Base-by-base conservation (phyloP, 768 basidiomycete species). In the Auriscalpium orientale region DNA sequence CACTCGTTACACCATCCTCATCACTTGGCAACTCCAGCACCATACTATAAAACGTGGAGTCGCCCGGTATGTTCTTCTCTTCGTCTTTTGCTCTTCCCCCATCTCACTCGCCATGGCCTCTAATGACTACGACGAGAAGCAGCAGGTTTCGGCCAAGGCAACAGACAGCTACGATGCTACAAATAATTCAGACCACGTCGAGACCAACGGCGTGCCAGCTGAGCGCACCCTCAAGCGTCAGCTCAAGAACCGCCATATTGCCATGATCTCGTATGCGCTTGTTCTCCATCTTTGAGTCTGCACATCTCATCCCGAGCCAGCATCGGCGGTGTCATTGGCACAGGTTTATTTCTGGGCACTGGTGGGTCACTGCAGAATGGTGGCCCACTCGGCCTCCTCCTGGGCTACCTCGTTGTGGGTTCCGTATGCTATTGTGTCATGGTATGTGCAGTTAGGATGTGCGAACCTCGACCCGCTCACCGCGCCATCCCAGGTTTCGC, bases 351-450 rank as follows among this genome's bases (percentile, higher is more conserved):
- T 49, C 36, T 56, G 45, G 59, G 87, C 15, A 89, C 87, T 2
- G 80, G 75, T 4, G 68, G 57, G 10, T 71, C 79, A 20, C 67
- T 81, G 4, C 49, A 59, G 28, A 67, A 77, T 49, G 88, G 87
- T 49, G 88, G 88, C n/a, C 91, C 91, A 1, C 69, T 86, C 44
- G 90, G 85, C 65, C 77, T 91, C 8, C 66, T 90, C 3, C 78
- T 92, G 3, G 89, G 89, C 15, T 92, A 89, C 63, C 60, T 74
- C 0, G 59, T 69, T 16, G 76, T 91, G 70, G 88, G 87, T 11
- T 71, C 81, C 0, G 80, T 90, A 51, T 87, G 86, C 55, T 84
- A 80, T 64, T 73, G 76, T 22, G 84, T 88, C 62, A 90, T 90
- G 87, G 84, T 81, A 57, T 12, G 72, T 64, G 40, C 43, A n/a